Conservation (phyloP, 129 eudicot species). For the Artemisia argyi region DNA sequence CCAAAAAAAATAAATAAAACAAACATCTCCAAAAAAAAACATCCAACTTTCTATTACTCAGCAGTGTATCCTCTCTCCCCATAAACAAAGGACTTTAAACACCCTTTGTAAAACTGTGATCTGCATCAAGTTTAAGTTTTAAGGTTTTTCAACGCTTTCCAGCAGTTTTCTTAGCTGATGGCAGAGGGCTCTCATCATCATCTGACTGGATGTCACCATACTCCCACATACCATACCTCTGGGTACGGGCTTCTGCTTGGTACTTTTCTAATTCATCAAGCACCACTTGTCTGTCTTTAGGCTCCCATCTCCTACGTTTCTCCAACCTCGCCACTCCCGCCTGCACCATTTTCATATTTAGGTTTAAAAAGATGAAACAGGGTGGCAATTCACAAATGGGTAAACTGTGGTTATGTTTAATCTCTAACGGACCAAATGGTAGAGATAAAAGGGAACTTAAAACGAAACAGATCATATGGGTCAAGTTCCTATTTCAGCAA, state of each 20-base stretch:
- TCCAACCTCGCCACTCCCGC: conserved; percentile 91
- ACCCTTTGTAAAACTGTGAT: conserved; percentile 17
- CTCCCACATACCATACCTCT: conserved; percentile 85
- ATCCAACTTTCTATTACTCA: conserved; percentile 31
- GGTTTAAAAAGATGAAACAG: background rate
- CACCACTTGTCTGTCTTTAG: conserved; percentile 54
- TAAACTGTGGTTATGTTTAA: background rate
- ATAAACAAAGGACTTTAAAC: conserved; percentile 13
- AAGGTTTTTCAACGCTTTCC: conserved; percentile 56
- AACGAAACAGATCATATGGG: background rate
- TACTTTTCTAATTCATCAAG: conserved; percentile 69
- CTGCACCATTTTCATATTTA: conserved; percentile 36
- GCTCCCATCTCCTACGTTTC: conserved; percentile 81
- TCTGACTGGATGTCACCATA: conserved; percentile 92
- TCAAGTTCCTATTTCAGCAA: background rate
- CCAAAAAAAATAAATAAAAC: conserved; percentile 14
- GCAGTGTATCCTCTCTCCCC: conserved; percentile 26
- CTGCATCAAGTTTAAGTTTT: conserved; percentile 18
- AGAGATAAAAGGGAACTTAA: background rate
- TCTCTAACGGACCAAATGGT: conserved; percentile 1
- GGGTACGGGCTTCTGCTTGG: conserved; percentile 66
- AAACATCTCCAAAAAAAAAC: conserved; percentile 7
- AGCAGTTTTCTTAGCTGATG: conserved; percentile 63
- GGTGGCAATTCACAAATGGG: background rate
- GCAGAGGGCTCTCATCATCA: conserved; percentile 70